Base-by-base conservation (phyloP, 1,139 yeast species). In the Blastobotrys ciferrii region DNA sequence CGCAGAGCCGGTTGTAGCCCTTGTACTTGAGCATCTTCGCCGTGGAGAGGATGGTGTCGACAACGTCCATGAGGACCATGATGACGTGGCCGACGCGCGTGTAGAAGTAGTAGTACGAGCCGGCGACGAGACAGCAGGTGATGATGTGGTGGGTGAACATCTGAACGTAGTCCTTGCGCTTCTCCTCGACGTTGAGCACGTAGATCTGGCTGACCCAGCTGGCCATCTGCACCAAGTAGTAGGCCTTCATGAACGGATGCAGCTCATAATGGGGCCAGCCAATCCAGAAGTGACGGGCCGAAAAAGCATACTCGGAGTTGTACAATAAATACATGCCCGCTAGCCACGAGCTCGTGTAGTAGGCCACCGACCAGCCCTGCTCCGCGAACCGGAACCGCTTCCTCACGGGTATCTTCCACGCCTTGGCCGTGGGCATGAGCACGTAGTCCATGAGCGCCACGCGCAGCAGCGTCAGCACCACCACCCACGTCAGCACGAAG, bases 91-190 rank as follows among this genome's bases (percentile, higher is more conserved):
- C 97, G 49, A 87, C 78, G 41, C 89, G 76, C 35, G 83, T 80
- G 65, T 80, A 85, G 67, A 85, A 82, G 62, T 79, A 82, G 60
- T 75, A 74, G 65, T 88, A 89, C 1, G 94, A 84, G 1, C 94
- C 94, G 17, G 77, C 67, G 40, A 86, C 76, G 52, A 89, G 74
- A 28, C 74, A 59, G 59, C 83, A 76, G 0, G 97, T 89, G 49
- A 89, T 82, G 47, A 89, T 81, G 67, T 89, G 97, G 65, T 89
- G 97, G 45, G 84, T 72, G 62, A 88, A 80, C 97, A 89, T 89
- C 66, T 88, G 96, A 58, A 70, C 68, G 65, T 87, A 83, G 65
- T 89, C 97, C 64, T 87, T 87, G 58, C 97, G 79, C 55, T 75
- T 78, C 53, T 80, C 81, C 68, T 89, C 97, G 47, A 88, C 69